Base-by-base conservation (phyloP, 352 stramenopile species). In the Halophytophthora batemanensis region DNA sequence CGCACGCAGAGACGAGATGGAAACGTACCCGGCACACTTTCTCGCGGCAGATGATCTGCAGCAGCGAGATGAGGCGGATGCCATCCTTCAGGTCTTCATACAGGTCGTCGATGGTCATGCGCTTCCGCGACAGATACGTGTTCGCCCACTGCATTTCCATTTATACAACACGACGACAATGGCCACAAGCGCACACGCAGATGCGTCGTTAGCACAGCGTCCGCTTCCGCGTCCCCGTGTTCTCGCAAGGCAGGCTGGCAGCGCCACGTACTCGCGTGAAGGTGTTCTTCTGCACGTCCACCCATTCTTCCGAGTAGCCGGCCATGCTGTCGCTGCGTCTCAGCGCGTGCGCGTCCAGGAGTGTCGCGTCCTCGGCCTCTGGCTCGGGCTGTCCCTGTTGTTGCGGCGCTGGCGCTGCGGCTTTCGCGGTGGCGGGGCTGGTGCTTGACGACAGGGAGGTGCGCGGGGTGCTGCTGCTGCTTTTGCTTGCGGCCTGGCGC, bases 201-300 rank as follows among this genome's bases (percentile, higher is more conserved):
- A 51, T 21, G 7, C 7, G 22, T 71, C 58, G 70, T 28, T 47
- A 29, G 34, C 18, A 35, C 18, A 40, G 23, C 39, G 11, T 17
- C 8, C 29, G 52, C n/a, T 15, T 1, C 57, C 38, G 6, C 28
- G 23, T 3, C 29, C 13, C 37, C 21, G 33, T n/a, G n/a, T n/a
- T n/a, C n/a, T n/a, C n/a, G n/a, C n/a, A 14, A 28, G 17, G 25
- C 2, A 34, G 40, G 6, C 28, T 19, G 31, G 10, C 31, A 39
- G 33, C 44, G 15, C 13, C 11, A 58, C 75, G 28, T 74, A 94
- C 83, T 65, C 87, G 66, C 23, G 87, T 96, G 68, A 96, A 96
- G 7, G 88, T 96, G 67, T 77, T 95, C 65, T 95, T 96, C 71
- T 96, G 88, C 41, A 96, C 79, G 51, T 92, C 83, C 40, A 96